Evolutionary conservation across 139 green algal genomes (phyloP).

Genomic region (Coelastrella sp.): DNA sequence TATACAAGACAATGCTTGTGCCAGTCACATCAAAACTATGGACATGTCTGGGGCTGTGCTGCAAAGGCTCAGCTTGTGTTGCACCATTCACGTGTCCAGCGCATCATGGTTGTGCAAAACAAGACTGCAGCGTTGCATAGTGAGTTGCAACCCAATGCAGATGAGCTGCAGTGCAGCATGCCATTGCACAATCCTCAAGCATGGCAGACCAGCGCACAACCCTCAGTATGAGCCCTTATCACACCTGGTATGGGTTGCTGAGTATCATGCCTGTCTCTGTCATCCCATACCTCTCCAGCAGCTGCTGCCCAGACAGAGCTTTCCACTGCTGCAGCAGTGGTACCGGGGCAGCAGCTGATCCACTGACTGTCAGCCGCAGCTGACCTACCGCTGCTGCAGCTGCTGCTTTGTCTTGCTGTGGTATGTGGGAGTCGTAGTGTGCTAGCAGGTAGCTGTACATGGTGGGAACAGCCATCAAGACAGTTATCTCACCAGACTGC

Average conservation of each 20-base stretch:
- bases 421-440: slow-evolving; percentile 65
- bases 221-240: no score
- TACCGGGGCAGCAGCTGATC: slow-evolving; percentile 91
- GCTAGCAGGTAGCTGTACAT: slow-evolving; percentile 94
- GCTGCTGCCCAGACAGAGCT: slow-evolving; percentile 64
- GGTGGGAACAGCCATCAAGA: slow-evolving; percentile 98
- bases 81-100: no score
- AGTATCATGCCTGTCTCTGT: slow-evolving; percentile 98
- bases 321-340: slow-evolving; percentile 61
- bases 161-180: no score
- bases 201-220: no score
- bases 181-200: no score
- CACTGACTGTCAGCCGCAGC: slow-evolving; percentile 88
- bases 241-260: slow-evolving; percentile 85
- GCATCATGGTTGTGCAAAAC: no score
- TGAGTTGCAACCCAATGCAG: no score
- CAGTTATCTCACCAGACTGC: slow-evolving; percentile 55
- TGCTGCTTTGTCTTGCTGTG: slow-evolving; percentile 60
- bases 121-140: no score
- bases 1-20: no score
- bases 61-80: no score
- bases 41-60: no score
- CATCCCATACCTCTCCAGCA: slow-evolving; percentile 99
- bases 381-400: slow-evolving; percentile 58
- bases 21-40: no score